Base-by-base conservation (phyloP, 371 early-diverging fungal genomes). In the Actinomucor elegans region DNA sequence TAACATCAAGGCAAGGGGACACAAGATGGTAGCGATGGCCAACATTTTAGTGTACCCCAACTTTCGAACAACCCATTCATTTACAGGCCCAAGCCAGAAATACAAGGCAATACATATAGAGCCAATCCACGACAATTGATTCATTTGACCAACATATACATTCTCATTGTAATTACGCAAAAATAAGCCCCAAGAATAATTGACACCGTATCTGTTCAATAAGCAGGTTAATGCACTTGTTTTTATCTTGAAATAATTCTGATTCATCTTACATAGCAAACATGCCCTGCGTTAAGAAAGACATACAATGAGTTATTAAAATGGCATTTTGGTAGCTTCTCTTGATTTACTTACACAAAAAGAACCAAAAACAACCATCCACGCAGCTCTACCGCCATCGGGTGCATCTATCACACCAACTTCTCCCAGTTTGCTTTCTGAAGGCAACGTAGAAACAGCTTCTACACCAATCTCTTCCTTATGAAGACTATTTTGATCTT, bases 1-100 rank as follows among this genome's bases (percentile, higher is more conserved):
- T 10, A 87, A 55, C 21, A 88, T 68, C 2, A 87, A 70, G 0
- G 83, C 84, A n/a, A 75, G 62, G 2, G 82, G 73, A 23, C 79
- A 74, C 15, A 74, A 43, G 27, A 84, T 65, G 35, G 63, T 61
- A 6, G 79, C 83, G 18, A 75, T 62, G 34, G 60, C 69, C 4
- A 81, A 75, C 47, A 81, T 77, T 26, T 73, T 61, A 32, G 74
- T 75, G 54, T 81, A 75, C 1, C 86, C 87, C 40, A 73, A 65
- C 14, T 61, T 66, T 29, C 77, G 70, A 24, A 79, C 78, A 44
- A 86, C 66, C 27, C 53, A 68, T 24, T 68, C 61, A 46, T 74
- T 70, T 34, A 74, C 51, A 14, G 74, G 74, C 11, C 74, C 74
- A 8, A 71, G 56, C 11, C 67, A 66, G 40, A 70, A 70, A 28